Percentiles rank a stretch among this genome's conserved stretches.
These are phyloP conservation scores for Astraeus odoratus DNA, from an alignment of 768 basidiomycete genomes.

Conservation along the genomic window DNA sequence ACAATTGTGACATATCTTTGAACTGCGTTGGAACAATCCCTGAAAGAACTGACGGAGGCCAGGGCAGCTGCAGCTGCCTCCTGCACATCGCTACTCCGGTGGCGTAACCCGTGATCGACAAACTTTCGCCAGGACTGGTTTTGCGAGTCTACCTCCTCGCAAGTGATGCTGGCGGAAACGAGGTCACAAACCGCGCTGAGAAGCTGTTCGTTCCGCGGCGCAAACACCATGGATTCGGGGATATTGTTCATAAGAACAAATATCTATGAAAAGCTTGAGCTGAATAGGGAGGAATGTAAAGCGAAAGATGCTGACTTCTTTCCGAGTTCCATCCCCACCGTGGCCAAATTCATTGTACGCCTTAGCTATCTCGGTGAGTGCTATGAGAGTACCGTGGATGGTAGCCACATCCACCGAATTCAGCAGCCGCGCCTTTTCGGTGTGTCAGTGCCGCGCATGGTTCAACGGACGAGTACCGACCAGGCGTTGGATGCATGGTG, in stretches of 20 bases:
- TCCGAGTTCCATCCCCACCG: conserved; percentile 29
- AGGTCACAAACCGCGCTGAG: conserved; percentile 67
- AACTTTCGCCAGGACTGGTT: conserved; percentile 51
- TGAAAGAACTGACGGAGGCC: conserved; percentile 58
- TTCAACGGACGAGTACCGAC: conserved; percentile 35
- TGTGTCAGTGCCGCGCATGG: conserved; percentile 9
- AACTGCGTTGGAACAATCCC: conserved; percentile 57
- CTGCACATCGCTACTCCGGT: conserved; percentile 58
- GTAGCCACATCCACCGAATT: conserved; percentile 60
- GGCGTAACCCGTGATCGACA: conserved; percentile 66
- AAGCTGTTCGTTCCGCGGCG: conserved; percentile 64
- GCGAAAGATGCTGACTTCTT: conserved; percentile 34
- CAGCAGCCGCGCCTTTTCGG: conserved; percentile 45
- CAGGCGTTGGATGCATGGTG: conserved; percentile 40
- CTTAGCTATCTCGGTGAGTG: conserved; percentile 65
- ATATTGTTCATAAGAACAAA: conserved; percentile 53
- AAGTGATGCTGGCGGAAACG: conserved; percentile 60
- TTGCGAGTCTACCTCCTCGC: conserved; percentile 40
- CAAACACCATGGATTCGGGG: conserved; percentile 51
- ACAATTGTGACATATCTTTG: conserved; percentile 57
- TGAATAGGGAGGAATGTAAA: background rate
- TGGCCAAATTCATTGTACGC: conserved; percentile 36
- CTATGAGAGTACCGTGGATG: conserved; percentile 77
- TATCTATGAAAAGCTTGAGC: conserved; percentile 38
- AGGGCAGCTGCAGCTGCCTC: conserved; percentile 70